Base-by-base conservation (phyloP, 371 early-diverging fungal genomes). In the Mortierella sp. region DNA sequence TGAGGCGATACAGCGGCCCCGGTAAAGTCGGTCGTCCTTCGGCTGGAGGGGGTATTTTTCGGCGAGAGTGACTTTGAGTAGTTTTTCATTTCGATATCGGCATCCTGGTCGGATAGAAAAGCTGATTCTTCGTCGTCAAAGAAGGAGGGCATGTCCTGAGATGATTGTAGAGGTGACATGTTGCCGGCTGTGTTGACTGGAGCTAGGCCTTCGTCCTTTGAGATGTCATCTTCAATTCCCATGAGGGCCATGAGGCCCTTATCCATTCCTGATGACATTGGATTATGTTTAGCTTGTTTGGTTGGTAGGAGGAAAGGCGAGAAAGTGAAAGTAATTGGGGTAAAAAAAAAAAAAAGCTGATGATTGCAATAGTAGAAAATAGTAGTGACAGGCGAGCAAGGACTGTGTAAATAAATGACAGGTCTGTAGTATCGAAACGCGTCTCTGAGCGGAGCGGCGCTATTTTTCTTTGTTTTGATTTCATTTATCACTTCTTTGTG, bases 221-320 rank as follows among this genome's bases (percentile, higher is more conserved):
- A 22, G 20, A 49, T 30, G 68, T 71, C 75, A 43, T 70, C 75
- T 43, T 80, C 80, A 60, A 80, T 71, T 58, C 80, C 80, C 80
- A 80, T 80, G 62, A 80, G 75, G 32, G 80, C 75, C 80, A 75
- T 80, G 39, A 80, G 69, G 57, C 66, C 69, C 65, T 75, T 75
- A 69, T 80, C 80, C 80, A 80, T 80, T 40, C 66, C 66, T 18
- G 37, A 40, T 3, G 70, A 66, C 70, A 69, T 75, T 47, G 35
- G 30, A 28, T 14, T 51, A 22, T 51, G 18, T n/a, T 51, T 51
- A 12, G 18, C 18, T 45, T 45, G 52, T 52, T 52, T 52, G 9
- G 52, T 52, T 52, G 52, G 24, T 11, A n/a, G 35, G 22, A 60
- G 39, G 37, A 60, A 10, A 22, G 60, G 39, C 6, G 39, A 20